Base-by-base conservation (phyloP, 805 yeast genomes). In the Yueomyces sinensis region DNA sequence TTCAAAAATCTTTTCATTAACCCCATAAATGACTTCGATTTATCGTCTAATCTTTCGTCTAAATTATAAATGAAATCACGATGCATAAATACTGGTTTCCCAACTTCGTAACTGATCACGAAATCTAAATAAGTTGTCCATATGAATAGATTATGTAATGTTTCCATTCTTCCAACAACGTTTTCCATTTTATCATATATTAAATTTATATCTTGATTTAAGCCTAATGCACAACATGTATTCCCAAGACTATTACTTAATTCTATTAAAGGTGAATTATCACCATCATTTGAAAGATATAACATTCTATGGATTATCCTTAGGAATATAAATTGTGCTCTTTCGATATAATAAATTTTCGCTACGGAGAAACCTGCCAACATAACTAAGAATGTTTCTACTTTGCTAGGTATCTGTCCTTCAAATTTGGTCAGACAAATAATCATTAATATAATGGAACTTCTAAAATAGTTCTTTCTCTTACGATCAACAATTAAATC, bases 251-350 rank as follows among this genome's bases (percentile, higher is more conserved):
- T 29, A 9, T 41, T 37, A 2, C 41, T 33, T 13, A 52, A 9
- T 5, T 33, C 32, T 9, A 43, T 32, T 7, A 45, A 17, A 34
- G 49, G 47, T 1, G 58, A 35, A 19, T 43, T 37, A 30, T 56
- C 59, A 17, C 49, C 47, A 18, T 37, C 42, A 22, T 32, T 31
- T 4, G 41, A 37, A 16, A 38, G 31, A 30, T 34, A 36, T 4
- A 41, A 13, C 15, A n/a, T 32, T 30, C 41, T 38, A 32, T 37
- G 40, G 17, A 54, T 31, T 28, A 42, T 45, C 17, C 41, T 39
- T 11, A 56, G 35, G 17, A 52, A 33, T 7, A 53, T 31, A 35
- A 49, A 55, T 25, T 57, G 61, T 1, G 50, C 45, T 30, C 47
- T 44, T 27, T 56, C 59, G 7, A 54, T 32, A 24, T 36, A 48